Evolutionary conservation across 345 rosid genomes (phyloP).

Genomic region (Boechera retrofracta): DNA sequence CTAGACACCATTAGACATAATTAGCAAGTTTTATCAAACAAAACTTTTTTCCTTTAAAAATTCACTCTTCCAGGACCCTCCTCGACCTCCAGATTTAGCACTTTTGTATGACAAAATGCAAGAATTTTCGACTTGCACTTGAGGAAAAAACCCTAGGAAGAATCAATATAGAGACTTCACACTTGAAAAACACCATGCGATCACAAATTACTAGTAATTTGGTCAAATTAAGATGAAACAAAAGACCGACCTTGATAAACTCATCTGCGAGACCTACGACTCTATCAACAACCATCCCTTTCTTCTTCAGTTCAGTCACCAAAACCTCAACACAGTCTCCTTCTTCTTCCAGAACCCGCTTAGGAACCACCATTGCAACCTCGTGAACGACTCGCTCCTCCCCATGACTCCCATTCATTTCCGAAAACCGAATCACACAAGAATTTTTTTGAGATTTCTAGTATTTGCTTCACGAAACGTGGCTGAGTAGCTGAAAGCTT

Average conservation of each 20-base stretch:
- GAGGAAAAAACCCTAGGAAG: background rate
- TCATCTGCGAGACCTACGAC: constrained; percentile 77
- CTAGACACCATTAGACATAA: constrained; percentile 3
- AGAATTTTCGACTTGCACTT: background rate
- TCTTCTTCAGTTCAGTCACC: constrained; percentile 60
- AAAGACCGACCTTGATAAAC: constrained; percentile 66
- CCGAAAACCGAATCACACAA: constrained; percentile 30
- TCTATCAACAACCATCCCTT: constrained; percentile 66
- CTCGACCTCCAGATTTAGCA: background rate
- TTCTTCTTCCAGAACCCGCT: constrained; percentile 52
- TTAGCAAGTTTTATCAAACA: constrained; percentile 10
- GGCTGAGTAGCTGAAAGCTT: constrained; percentile 30
- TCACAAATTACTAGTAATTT: constrained; percentile 17
- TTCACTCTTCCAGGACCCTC: constrained; percentile 1
- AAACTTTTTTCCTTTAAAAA: background rate
- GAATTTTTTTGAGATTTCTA: background rate
- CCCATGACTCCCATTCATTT: constrained; percentile 57
- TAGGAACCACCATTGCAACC: constrained; percentile 78
- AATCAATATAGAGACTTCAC: background rate
- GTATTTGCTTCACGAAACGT: background rate
- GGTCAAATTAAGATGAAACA: background rate
- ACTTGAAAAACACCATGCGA: background rate
- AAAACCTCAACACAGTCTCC: constrained; percentile 74
- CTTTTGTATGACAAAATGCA: background rate
- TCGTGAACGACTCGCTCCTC: constrained; percentile 63